Conservation (phyloP, 208 protist genomes). For the Leishmania aethiopica region DNA sequence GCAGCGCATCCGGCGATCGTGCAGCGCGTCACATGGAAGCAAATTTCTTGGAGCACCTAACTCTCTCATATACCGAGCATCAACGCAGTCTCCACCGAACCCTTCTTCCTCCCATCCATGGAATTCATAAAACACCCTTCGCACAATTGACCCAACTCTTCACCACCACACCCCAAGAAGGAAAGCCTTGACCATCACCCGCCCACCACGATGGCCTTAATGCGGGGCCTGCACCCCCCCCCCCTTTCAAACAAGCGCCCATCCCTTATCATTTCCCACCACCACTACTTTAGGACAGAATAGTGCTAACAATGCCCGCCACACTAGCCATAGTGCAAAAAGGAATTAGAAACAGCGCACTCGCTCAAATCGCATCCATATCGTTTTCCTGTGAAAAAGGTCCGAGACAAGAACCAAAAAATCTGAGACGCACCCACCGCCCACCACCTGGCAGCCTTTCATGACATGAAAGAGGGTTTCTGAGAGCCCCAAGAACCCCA, state of each 20-base stretch:
- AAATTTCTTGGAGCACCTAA: neutral
- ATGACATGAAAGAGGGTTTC: no score
- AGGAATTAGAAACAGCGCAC: no score
- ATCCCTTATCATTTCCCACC: neutral
- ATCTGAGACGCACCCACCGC: no score
- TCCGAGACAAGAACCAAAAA: neutral
- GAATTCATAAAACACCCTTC: neutral
- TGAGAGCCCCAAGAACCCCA: no score
- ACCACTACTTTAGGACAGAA: neutral
- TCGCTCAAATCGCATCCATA: no score
- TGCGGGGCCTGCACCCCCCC: neutral
- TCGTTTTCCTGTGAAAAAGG: neutral
- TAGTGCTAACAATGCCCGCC: neutral
- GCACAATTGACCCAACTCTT: neutral
- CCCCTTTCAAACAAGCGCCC: neutral
- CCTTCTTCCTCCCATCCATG: neutral
- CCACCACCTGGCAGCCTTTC: no score
- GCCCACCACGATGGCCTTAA: no score
- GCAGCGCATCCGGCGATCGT: neutral
- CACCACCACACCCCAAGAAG: neutral
- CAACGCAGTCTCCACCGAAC: neutral
- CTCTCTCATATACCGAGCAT: neutral
- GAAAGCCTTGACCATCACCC: neutral
- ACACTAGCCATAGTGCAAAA: neutral
- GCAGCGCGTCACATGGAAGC: neutral